These are phyloP conservation scores for Clathrus columnatus DNA, from an alignment of 768 basidiomycete genomes.

Conservation along the genomic window DNA sequence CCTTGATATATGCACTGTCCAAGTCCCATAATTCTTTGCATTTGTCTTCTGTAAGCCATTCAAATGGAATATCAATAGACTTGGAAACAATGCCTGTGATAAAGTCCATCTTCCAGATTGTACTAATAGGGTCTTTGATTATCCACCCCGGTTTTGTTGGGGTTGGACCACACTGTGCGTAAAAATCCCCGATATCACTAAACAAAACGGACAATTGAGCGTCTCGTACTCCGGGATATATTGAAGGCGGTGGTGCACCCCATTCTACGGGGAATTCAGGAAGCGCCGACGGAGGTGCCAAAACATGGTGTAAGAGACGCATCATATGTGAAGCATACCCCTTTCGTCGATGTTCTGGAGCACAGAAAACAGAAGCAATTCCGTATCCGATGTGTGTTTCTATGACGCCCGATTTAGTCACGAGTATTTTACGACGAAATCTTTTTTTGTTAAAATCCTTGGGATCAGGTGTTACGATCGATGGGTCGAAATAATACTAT, in stretches of 20 bases:
- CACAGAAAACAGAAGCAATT: constrained; percentile 52
- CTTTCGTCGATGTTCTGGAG: constrained; percentile 35
- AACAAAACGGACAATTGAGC: constrained; percentile 44
- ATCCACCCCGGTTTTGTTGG: constrained; percentile 36
- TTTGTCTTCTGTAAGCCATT: constrained; percentile 1
- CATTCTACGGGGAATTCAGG: constrained; percentile 31
- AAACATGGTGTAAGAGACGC: constrained; percentile 50
- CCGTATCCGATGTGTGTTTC: constrained; percentile 34
- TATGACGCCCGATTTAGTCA: constrained; percentile 11
- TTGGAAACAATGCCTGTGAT: not conserved
- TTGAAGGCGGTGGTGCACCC: constrained; percentile 37
- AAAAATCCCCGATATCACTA: constrained; percentile 48
- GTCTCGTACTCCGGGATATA: constrained; percentile 22
- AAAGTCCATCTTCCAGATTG: constrained; percentile 25
- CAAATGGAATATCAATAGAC: not conserved
- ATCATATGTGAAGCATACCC: constrained; percentile 60
- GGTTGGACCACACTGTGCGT: constrained; percentile 32
- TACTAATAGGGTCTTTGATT: constrained; percentile 27
- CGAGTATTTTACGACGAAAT: constrained; percentile 28
- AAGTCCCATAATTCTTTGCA: constrained; percentile 4
- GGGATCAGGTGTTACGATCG: not conserved
- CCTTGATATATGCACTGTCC: constrained; percentile 1
- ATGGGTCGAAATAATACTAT: not conserved
- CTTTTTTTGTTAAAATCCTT: constrained; percentile 15
- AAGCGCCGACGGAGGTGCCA: constrained; percentile 30